Base-by-base conservation (phyloP, 2,329 filamentous ascomycete species). In the Torrubiella hemipterigena region DNA sequence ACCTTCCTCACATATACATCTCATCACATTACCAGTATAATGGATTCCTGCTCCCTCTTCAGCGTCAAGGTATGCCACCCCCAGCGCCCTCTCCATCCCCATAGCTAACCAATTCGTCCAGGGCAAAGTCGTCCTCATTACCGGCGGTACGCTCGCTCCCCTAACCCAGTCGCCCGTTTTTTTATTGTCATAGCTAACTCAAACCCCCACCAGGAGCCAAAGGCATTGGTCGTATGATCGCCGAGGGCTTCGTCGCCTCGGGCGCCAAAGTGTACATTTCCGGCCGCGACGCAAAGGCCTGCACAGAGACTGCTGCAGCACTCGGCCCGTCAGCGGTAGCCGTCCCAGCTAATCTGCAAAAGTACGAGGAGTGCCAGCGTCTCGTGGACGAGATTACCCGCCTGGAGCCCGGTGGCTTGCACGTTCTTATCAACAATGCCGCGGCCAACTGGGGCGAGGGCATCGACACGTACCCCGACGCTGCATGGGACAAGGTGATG, bases 141-240 rank as follows among this genome's bases (percentile, higher is more conserved):
- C 69, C 5, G 70, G 70, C 39, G 66, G 59, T 46, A 40, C 35
- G 24, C 16, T 17, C 11, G 16, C 17, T n/a, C n/a, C n/a, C n/a
- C n/a, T n/a, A n/a, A n/a, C n/a, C 4, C 7, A 25, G 10, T 17
- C 14, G 8, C 27, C 17, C 7, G n/a, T 8, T 14, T 29, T 19
- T n/a, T 12, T 21, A 10, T 11, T 13, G 8, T 7, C 6, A 12
- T 21, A 30, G 13, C 17, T 12, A 20, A 15, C 11, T 10, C 29
- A 29, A 32, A 32, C 29, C 19, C 19, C n/a, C 4, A 28, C 7
- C 32, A 54, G 59, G 67, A 31, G 67, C 64, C 27, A 70, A 77
- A 47, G 75, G 74, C 40, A 71, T 80, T 39, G 76, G 76, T 12
- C 69, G 68, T 36, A 80, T 80, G 75, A 80, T 81, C 39, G 69